Conservation (phyloP, 164 flowering plant genomes). For the Tetracentron sinense region DNA sequence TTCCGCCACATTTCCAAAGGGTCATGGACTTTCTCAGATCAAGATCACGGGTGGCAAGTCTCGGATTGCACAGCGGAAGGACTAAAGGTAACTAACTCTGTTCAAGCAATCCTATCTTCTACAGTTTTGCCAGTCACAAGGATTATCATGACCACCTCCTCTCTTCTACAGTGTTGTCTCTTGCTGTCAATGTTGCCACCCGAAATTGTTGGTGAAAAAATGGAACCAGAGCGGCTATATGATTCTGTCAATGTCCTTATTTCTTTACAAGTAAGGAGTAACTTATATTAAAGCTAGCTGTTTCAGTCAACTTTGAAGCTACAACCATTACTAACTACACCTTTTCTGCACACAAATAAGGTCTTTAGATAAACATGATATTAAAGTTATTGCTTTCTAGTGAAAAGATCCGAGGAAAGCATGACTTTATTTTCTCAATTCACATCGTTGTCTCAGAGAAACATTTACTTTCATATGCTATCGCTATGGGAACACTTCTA, state of each 20-base stretch:
- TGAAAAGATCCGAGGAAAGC: no score
- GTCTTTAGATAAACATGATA: no score
- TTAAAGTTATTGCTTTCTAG: no score
- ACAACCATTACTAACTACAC: no score
- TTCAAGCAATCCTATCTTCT: background rate
- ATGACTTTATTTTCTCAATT: no score
- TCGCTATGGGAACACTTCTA: no score
- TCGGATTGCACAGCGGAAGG: conserved; percentile 68
- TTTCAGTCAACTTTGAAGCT: background rate
- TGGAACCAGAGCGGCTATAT: conserved; percentile 34
- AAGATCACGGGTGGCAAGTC: conserved; percentile 69
- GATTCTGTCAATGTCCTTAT: conserved; percentile 49
- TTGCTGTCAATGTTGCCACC: conserved; percentile 42
- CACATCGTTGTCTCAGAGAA: no score
- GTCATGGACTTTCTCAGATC: conserved; percentile 59
- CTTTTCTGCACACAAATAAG: no score
- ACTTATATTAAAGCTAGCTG: background rate
- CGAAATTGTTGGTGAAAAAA: conserved; percentile 45
- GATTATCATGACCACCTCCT: no score
- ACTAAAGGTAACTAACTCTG: conserved; percentile 33
- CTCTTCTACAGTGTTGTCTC: conserved; percentile 34
- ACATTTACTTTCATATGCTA: no score
- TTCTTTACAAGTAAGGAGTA: conserved; percentile 39
- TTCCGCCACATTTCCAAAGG: conserved; percentile 57
- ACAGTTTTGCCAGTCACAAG: background rate